These are phyloP conservation scores for Saccharomyces hybrid DNA, from an alignment of 1,139 yeast genomes.

Conservation along the genomic window DNA sequence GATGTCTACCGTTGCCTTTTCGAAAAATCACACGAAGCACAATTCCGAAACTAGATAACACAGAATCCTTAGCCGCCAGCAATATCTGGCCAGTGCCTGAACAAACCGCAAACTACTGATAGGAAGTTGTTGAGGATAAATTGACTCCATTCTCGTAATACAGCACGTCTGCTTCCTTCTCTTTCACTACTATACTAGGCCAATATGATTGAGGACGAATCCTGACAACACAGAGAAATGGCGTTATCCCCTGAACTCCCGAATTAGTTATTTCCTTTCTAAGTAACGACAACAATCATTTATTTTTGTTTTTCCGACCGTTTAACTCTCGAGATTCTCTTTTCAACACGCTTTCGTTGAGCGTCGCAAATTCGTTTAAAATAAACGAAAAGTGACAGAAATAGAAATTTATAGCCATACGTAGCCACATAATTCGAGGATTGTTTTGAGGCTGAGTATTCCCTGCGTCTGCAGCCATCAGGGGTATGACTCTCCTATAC, in stretches of 20 bases:
- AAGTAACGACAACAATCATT: not conserved
- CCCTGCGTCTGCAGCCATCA: constrained; percentile 1
- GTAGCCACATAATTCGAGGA: not conserved
- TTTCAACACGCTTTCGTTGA: constrained; percentile 1
- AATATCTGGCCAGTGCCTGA: not conserved
- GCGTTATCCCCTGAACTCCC: not conserved
- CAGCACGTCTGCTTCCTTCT: not conserved
- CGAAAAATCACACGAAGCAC: not conserved
- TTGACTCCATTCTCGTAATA: not conserved
- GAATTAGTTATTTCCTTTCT: not conserved
- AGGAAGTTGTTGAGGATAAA: not conserved
- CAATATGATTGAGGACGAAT: not conserved
- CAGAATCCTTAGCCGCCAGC: not conserved
- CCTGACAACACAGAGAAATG: not conserved
- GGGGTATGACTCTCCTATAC: not conserved
- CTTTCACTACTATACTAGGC: not conserved
- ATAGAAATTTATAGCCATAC: not conserved
- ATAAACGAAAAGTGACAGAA: not conserved
- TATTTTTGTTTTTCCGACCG: not conserved
- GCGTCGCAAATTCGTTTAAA: not conserved
- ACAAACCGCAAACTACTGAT: not conserved
- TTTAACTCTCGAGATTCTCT: not conserved
- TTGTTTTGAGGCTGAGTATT: not conserved
- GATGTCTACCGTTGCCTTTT: not conserved
- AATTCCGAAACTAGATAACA: not conserved